Conservation (phyloP, 2,329 filamentous ascomycete species). For the Colletotrichum nymphaeae region DNA sequence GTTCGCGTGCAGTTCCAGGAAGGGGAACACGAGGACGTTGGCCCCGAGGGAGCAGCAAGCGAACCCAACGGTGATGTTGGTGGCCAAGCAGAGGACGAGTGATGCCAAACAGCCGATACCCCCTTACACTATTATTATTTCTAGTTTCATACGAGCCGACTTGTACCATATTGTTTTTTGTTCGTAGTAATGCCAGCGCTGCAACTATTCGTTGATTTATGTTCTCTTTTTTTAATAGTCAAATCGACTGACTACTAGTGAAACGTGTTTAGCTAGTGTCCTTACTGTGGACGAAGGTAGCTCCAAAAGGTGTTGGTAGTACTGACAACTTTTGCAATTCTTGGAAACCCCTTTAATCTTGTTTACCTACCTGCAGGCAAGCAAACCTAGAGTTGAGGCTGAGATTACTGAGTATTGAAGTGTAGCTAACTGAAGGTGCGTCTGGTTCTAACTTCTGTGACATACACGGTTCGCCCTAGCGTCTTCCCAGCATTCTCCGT, state of each 20-base stretch:
- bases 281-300: background rate
- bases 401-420: background rate
- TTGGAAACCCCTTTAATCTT: too few relatives aligned
- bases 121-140: background rate
- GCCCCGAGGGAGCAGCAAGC: background rate
- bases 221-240: background rate
- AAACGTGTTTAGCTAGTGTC: background rate
- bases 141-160: constrained; percentile 8
- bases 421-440: background rate
- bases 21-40: background rate
- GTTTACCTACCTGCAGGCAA: too few relatives aligned
- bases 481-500: background rate
- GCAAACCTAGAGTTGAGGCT: too few relatives aligned
- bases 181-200: background rate
- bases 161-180: constrained; percentile 3
- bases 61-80: background rate
- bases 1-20: constrained; percentile 33
- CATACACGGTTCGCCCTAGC: background rate
- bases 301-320: background rate
- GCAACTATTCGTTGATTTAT: background rate
- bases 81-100: constrained; percentile 14
- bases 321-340: too few relatives aligned
- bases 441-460: background rate
- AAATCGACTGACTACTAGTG: too few relatives aligned
- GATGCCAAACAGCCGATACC: constrained; percentile 16